Evolutionary conservation across 179 eudicot species (phyloP), one percentile per base, ranked within the genome.

Genomic region (Patellifolia procumbens): DNA sequence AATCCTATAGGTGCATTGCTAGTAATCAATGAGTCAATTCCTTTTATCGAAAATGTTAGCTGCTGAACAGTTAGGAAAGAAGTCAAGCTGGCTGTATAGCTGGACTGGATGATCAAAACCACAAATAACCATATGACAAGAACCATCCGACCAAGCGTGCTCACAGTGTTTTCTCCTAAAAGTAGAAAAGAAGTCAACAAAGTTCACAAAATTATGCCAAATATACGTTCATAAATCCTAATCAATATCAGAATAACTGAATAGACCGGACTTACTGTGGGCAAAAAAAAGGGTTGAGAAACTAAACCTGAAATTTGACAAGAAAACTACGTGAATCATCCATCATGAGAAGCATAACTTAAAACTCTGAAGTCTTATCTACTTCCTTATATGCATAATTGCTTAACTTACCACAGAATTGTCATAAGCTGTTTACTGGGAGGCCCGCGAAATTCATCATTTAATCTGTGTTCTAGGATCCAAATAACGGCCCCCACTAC

Each of bases 361-460:
- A 31, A 34, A 61, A 84, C 17, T 22, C 7, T 39, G 6, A 39
- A 39, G 28, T 16, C 8, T 8, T 16, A 52, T 26, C 52, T 22
- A 20, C 32, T 29, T 62, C 34, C 45, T 5, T 63, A 24, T n/a
- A 72, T 34, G 17, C 55, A 46, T 17, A 16, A n/a, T 20, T 43
- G 64, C 58, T 28, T 43, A 61, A 51, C 86, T 83, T 68, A 88
- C 97, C 94, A 90, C 26, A 91, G 67, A 72, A 86, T 84, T 26
- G 97, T 91, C 61, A 85, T 78, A 34, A 91, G 43, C 77, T 92
- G 97, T 66, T 82, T 82, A 76, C 81, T 81, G 10, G 92, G 93
- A 3, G 95, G 90, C 55, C 97, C 97, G 13, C 93, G 87, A 46
- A 90, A 92, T 12, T 92, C 97, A 52, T 92, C 97, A 72, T 92